Conservation (phyloP, 345 rosid genomes). For the Cardamine occulta region DNA sequence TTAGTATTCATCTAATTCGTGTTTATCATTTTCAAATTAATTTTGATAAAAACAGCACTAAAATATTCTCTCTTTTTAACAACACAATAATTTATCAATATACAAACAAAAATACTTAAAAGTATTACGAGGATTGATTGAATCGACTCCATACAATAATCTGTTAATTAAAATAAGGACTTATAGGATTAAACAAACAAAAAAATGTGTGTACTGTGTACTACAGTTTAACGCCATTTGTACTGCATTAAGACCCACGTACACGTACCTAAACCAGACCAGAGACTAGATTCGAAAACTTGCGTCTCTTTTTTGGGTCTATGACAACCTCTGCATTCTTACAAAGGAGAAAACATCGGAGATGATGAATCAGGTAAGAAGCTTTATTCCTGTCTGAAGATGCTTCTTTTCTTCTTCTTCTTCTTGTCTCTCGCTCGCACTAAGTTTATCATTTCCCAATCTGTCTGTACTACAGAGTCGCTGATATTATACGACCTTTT, state of each 20-base stretch:
- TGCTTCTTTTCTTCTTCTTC: background rate
- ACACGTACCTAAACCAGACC: constrained; percentile 2
- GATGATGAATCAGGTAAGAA: constrained; percentile 29
- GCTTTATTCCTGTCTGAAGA: background rate
- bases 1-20: background rate
- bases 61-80: no score
- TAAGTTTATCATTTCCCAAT: background rate
- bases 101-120: background rate
- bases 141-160: background rate
- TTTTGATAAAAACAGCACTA: background rate
- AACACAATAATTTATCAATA: no score
- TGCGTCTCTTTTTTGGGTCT: background rate
- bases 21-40: background rate
- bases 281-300: constrained; percentile 1
- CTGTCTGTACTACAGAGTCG: constrained; percentile 6
- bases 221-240: constrained; percentile 41
- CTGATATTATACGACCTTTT: constrained; percentile 11
- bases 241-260: constrained; percentile 32
- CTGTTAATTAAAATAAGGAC: constrained; percentile 3
- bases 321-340: constrained; percentile 1
- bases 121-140: background rate
- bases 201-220: constrained; percentile 38
- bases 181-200: background rate
- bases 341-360: constrained; percentile 8
- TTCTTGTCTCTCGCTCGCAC: background rate